Percentiles rank a stretch among this genome's conserved stretches.
These are phyloP conservation scores for Hortiboletus campestris DNA, from an alignment of 768 basidiomycete genomes.

Conservation along the genomic window DNA sequence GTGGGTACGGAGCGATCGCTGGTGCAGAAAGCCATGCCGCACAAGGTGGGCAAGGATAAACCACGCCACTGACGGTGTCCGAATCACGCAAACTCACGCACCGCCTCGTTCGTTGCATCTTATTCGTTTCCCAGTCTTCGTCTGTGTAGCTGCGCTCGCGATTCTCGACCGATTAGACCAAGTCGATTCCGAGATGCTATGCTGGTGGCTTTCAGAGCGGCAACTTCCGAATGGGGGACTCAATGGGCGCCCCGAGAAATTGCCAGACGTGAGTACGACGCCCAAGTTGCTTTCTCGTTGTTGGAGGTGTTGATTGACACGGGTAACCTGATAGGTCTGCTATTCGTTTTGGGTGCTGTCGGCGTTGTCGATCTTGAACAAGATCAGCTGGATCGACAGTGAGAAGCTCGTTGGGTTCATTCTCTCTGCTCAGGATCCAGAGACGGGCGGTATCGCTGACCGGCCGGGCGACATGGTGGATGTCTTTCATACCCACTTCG, in stretches of 20 bases:
- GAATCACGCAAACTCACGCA: not conserved
- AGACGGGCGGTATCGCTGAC: conserved; percentile 92
- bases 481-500: conserved; percentile 96
- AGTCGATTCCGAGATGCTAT: conserved; percentile 76
- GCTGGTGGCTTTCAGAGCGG: conserved; percentile 92
- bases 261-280: conserved; percentile 80
- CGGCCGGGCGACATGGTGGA: conserved; percentile 91
- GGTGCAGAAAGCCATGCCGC: conserved; percentile 94
- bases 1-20: conserved; percentile 80
- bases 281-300: not conserved
- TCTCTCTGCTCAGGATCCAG: conserved; percentile 84
- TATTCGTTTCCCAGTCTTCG: conserved; percentile 63
- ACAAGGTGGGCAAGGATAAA: conserved; percentile 57
- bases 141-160: conserved; percentile 83
- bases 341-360: conserved; percentile 98
- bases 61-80: too few species aligned
- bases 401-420: conserved; percentile 80
- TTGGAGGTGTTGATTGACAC: not conserved
- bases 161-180: conserved; percentile 82
- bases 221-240: conserved; percentile 92
- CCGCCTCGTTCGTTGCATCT: not conserved
- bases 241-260: conserved; percentile 96
- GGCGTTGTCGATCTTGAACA: conserved; percentile 77
- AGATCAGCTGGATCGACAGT: conserved; percentile 83
- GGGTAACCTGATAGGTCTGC: conserved; percentile 50